Conservation (phyloP, 352 stramenopile species). For the Phytopythium montanum region DNA sequence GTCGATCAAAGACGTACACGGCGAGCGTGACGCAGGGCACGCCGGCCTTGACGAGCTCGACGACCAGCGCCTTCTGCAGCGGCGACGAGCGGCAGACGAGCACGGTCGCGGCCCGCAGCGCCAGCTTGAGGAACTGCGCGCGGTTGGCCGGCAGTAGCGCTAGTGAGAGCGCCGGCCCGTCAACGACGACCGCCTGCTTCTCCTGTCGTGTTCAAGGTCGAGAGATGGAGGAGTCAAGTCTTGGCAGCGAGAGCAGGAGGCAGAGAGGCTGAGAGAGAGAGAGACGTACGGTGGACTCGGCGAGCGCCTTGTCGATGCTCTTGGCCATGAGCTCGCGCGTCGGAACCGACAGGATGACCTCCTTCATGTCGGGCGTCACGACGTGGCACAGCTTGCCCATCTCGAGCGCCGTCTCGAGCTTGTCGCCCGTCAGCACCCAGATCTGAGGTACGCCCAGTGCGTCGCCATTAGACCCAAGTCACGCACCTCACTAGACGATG, state of each 20-base stretch:
- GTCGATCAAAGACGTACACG: too few species aligned
- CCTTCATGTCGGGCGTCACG: conserved; percentile 80
- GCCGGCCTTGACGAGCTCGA: conserved; percentile 92
- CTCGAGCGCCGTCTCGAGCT: conserved; percentile 98
- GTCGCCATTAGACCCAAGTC: neutral
- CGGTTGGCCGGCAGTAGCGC: conserved; percentile 53
- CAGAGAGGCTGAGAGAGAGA: neutral
- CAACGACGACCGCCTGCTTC: conserved; percentile 65
- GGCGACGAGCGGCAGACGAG: conserved; percentile 88
- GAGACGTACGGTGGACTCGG: conserved; percentile 31
- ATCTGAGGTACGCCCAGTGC: conserved; percentile 43
- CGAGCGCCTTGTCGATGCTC: conserved; percentile 43
- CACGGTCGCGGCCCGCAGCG: conserved; percentile 74
- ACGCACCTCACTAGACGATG: neutral
- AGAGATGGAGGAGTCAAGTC: neutral
- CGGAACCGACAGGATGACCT: conserved; percentile 47
- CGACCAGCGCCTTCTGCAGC: conserved; percentile 88
- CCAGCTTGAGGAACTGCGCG: conserved; percentile 60
- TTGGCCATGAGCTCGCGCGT: conserved; percentile 48
- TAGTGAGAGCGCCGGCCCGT: conserved; percentile 56
- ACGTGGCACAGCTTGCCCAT: conserved; percentile 93
- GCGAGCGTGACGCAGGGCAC: conserved; percentile 88
- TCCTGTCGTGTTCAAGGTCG: conserved; percentile 23
- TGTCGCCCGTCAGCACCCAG: conserved; percentile 96
- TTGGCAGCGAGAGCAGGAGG: neutral